phyloP scores from a whole-genome alignment of 805 yeast species.

The Zygotorulaspora sp. region DNA sequence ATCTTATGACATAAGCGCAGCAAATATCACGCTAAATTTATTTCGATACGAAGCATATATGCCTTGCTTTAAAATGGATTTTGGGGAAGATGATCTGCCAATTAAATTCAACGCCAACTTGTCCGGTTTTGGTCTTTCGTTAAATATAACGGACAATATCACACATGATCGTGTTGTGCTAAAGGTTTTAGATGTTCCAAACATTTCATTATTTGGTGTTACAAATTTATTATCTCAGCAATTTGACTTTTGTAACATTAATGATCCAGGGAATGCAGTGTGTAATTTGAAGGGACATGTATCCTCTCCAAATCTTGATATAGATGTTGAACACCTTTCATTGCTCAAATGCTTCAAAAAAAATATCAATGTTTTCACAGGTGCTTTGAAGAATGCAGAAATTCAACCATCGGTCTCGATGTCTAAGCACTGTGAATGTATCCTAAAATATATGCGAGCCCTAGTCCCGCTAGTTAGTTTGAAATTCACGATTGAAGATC shows the following conservation, averaged over 20 bases:
- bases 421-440: constrained; percentile 9
- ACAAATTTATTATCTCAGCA: constrained; percentile 39
- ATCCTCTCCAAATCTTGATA: constrained; percentile 44
- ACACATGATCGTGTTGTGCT: constrained; percentile 10
- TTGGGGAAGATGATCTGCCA: constrained; percentile 41
- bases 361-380: constrained; percentile 28
- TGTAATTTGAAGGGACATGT: constrained; percentile 38
- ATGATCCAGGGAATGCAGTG: constrained; percentile 32
- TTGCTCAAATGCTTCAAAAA: constrained; percentile 33
- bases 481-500: constrained; percentile 40
- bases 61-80: constrained; percentile 47
- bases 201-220: constrained; percentile 37
- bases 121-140: constrained; percentile 35
- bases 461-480: constrained; percentile 36
- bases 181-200: constrained; percentile 37
- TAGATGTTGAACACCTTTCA: constrained; percentile 40
- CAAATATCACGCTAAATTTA: constrained; percentile 27
- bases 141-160: constrained; percentile 24
- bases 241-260: constrained; percentile 25
- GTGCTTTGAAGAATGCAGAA: constrained; percentile 13
- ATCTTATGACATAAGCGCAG: constrained; percentile 21
- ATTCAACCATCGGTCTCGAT: constrained; percentile 10
- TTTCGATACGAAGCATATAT: constrained; percentile 33
- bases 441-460: constrained; percentile 19
- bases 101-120: constrained; percentile 37